Conservation (phyloP, 1,139 yeast species). For the Pneumocystis sp. region DNA sequence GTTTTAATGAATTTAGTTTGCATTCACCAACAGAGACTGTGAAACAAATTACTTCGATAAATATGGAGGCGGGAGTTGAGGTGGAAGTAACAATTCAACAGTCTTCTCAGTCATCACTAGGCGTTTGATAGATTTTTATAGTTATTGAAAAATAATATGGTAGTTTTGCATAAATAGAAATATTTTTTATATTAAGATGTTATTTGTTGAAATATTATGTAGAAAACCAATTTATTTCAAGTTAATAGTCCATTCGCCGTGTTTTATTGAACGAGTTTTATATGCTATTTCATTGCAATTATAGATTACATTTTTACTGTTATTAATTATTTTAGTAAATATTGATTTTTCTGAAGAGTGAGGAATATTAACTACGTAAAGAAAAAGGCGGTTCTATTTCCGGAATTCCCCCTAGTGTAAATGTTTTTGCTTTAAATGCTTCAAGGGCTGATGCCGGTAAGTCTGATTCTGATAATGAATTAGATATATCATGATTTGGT, state of each 20-base stretch:
- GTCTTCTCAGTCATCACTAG: neutral
- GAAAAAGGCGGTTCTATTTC: constrained; percentile 60
- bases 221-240: neutral
- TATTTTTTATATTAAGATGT: neutral
- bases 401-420: constrained; percentile 57
- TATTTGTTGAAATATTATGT: constrained; percentile 2
- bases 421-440: constrained; percentile 38
- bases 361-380: constrained; percentile 17
- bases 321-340: neutral
- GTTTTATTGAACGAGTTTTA: neutral
- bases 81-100: constrained; percentile 15
- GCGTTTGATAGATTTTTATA: neutral
- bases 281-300: neutral
- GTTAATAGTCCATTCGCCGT: neutral
- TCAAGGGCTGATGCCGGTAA: constrained; percentile 31
- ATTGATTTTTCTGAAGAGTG: neutral
- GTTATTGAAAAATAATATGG: no score
- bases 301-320: neutral
- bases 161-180: constrained; percentile 1
- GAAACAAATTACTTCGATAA: constrained; percentile 89
- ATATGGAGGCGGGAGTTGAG: constrained; percentile 42
- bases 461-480: constrained; percentile 21
- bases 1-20: constrained; percentile 29
- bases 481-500: neutral
- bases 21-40: constrained; percentile 92